Evolutionary conservation across 225 moss, liverwort and hornwort genomes (phyloP), one percentile per base, ranked within the genome.

Genomic region (Polytrichum commune): DNA sequence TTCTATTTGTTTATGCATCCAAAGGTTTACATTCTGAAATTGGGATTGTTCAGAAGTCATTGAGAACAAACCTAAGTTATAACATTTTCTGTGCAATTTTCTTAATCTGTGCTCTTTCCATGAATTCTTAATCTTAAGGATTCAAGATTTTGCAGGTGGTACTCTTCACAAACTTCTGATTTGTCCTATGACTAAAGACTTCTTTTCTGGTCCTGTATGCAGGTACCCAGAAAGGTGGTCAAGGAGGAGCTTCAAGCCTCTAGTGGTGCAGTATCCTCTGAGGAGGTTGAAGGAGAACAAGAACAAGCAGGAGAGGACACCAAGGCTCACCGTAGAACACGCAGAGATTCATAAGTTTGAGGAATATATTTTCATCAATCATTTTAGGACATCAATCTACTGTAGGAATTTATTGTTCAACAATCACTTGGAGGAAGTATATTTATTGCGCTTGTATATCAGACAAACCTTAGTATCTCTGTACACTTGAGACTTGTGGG

Each of bases 301-400:
- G 81, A 79, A 55, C 79, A 73, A 29, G 46, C 46, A 46, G 46
- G 46, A 46, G 46, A 46, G 13, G 46, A 46, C 46, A 76, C 64
- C 1, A 72, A 28, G 35, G 72, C 83, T 16, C 84, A 75, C 30
- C 87, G 87, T 75, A 82, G 87, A 75, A 27, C 60, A 67, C 79
- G 81, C 9, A 84, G 81, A 66, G 87, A 79, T 1, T 76, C 84
- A 53, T 87, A 87, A 81, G 70, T 84, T 46, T 13, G 16, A 46
- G 3, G 4, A 46, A 46, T 16, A 16, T 7, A 38, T 38, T 10
- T 38, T 38, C 38, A 38, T 9, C 10, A 38, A 38, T 38, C 38
- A 38, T 33, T 8, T 33, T 33, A 8, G 33, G 33, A 33, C 33
- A 33, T 33, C 33, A 33, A 33, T 33, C 8, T 33, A 8, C 8